Evolutionary conservation across 1,139 yeast genomes (phyloP), one percentile per base, ranked within the genome.

Genomic region (Zygosaccharomyces pseudobailii): DNA sequence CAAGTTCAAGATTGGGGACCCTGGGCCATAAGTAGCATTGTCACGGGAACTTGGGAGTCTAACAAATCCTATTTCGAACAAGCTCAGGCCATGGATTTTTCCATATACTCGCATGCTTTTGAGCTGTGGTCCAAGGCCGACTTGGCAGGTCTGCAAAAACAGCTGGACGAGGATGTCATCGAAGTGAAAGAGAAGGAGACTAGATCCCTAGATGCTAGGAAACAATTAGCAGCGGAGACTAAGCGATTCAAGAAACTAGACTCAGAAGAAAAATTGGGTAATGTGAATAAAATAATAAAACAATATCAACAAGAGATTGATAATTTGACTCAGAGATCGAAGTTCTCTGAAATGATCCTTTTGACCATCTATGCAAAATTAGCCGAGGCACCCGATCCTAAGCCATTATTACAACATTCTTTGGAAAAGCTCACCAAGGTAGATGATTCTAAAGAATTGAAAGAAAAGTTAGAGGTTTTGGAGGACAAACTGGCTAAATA

Each of bases 311-410:
- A 82, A 51, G 97, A 89, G 63, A 86, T 92, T 58, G 98, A 92
- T 63, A 71, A 74, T 37, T 72, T 92, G 54, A 87, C 97, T 3
- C 80, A 79, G 56, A 80, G 92, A 56, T 81, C 87, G 53, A 88
- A 89, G 62, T 73, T 68, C 42, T 81, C 87, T 1, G 97, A 92
- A 61, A 73, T 75, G 32, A 74, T 81, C 41, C 84, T 92, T 61
- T 79, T 89, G 66, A 82, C 82, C 21, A 72, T 87, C 24, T 90
- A 90, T 69, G 73, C 89, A 49, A 71, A 79, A 23, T 70, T 92
- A 10, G 87, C 89, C 2, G 96, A 90, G 61, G 92, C 95, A 0
- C 97, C 97, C 0, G 97, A 92, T 67, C 97, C 97, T 3, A 78
- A 76, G 51, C 95, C 96, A 3, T 68, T 90, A 40, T 70, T 90